Evolutionary conservation across 495 filamentous ascomycete species (phyloP).

Genomic region (Neurospora terricola): DNA sequence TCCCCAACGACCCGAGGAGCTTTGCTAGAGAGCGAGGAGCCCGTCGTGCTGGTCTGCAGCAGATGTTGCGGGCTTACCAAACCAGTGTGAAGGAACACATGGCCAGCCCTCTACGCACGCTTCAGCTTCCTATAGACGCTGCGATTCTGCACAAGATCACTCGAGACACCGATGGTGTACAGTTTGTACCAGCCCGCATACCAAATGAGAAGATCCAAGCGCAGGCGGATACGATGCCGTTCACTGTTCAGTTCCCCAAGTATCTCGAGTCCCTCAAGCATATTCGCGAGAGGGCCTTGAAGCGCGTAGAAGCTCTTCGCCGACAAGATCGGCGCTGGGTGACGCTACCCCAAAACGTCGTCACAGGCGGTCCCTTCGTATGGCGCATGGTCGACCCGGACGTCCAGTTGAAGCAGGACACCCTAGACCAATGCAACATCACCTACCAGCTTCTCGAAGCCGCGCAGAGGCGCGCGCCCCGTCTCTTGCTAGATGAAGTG

Average conservation of each 20-base stretch:
- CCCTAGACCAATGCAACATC: slow-evolving; percentile 3
- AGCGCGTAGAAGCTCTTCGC: neutral
- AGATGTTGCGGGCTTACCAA: slow-evolving; percentile 21
- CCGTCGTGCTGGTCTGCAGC: slow-evolving; percentile 31
- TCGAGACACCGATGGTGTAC: slow-evolving; percentile 1
- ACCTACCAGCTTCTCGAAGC: slow-evolving; percentile 4
- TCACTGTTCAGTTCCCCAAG: slow-evolving; percentile 3
- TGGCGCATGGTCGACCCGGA: slow-evolving; percentile 6
- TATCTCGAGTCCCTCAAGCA: neutral
- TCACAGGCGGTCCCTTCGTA: slow-evolving; percentile 9
- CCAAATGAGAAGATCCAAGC: neutral
- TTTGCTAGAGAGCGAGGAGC: slow-evolving; percentile 25
- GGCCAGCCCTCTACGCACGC: slow-evolving; percentile 17
- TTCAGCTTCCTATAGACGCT: slow-evolving; percentile 18
- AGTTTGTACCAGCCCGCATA: slow-evolving; percentile 8
- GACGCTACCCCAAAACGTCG: slow-evolving; percentile 9
- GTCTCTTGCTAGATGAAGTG: slow-evolving; percentile 2
- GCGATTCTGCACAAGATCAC: neutral
- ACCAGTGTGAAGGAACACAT: slow-evolving; percentile 11
- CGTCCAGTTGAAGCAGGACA: slow-evolving; percentile 4
- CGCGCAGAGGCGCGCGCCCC: neutral
- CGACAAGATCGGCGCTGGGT: neutral
- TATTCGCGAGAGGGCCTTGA: slow-evolving; percentile 1
- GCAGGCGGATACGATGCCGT: slow-evolving; percentile 13
- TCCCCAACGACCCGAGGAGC: neutral